Base-by-base conservation (phyloP, 2,329 filamentous ascomycete species). In the Madurella fahalii region DNA sequence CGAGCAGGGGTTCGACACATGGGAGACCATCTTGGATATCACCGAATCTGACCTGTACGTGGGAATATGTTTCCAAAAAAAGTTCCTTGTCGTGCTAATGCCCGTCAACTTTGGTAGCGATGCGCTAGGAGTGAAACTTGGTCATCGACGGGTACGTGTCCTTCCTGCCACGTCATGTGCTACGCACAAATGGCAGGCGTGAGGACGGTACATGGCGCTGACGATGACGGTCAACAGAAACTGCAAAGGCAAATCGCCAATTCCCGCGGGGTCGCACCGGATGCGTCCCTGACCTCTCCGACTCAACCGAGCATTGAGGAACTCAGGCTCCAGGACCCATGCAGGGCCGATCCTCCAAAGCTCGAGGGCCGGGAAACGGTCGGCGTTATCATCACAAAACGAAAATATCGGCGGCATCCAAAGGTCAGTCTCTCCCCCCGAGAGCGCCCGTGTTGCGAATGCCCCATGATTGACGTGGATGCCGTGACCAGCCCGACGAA, bases 181-280 rank as follows among this genome's bases (percentile, higher is more conserved):
- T 39, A n/a, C 40, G 40, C n/a, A n/a, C 25, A 7, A 25, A 25
- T 25, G 25, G 25, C 25, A 25, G 25, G 25, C 25, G n/a, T n/a
- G 25, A 25, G 25, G 7, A 25, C 25, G 25, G 25, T 7, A 7
- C 4, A 25, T 18, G 9, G 18, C n/a, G 41, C 57, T 63, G 40
- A 61, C 52, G 55, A 20, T 50, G 54, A 20, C 11, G 31, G 25
- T 61, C 53, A 44, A 40, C 61, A 90, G 86, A 90, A 90, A 79
- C 77, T 94, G n/a, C 89, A 94, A 73, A 78, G 89, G 58, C 86
- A 86, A 48, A 93, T 94, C 65, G 87, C 87, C 57, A 87, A 90
- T 63, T 83, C 82, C 17, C 78, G 87, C 67, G 85, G 87, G 17
- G 70, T 86, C 53, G 77, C 80, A 15, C 77, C 81, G 4, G 77